Conservation (phyloP, 1,284 basidiomycete species). For the Serendipita sp. region DNA sequence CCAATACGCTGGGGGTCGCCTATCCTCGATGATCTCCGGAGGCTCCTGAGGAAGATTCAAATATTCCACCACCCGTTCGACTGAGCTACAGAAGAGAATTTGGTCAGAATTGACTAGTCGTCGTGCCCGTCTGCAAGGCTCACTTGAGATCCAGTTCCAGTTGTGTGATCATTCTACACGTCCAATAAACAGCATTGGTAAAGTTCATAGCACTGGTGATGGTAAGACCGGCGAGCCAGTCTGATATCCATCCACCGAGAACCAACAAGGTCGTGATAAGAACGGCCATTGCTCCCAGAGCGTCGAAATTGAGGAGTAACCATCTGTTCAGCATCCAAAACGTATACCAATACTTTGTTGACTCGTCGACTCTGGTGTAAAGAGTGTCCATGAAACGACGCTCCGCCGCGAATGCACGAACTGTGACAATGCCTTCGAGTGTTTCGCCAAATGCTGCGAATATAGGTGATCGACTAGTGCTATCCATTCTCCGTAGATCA, state of each 20-base stretch:
- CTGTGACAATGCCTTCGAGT: slow-evolving; percentile 34
- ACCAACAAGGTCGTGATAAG: slow-evolving; percentile 62
- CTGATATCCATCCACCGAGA: slow-evolving; percentile 48
- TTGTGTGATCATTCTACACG: slow-evolving; percentile 37
- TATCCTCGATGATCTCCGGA: slow-evolving; percentile 50
- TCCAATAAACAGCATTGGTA: slow-evolving; percentile 38
- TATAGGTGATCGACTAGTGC: slow-evolving; percentile 54
- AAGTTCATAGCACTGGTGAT: slow-evolving; percentile 66
- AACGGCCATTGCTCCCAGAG: slow-evolving; percentile 50
- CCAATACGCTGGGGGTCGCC: slow-evolving; percentile 72
- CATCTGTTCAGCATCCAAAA: slow-evolving; percentile 75
- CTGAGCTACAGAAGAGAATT: slow-evolving; percentile 16
- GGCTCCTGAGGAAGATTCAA: slow-evolving; percentile 78
- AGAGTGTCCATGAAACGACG: slow-evolving; percentile 61
- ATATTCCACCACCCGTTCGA: slow-evolving; percentile 83
- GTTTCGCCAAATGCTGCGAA: slow-evolving; percentile 70
- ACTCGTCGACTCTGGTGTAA: slow-evolving; percentile 38
- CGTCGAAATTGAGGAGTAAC: slow-evolving; percentile 63
- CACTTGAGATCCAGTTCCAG: slow-evolving; percentile 56
- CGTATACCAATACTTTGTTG: slow-evolving; percentile 18
- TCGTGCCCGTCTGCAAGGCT: slow-evolving; percentile 16
- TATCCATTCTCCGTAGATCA: slow-evolving; percentile 68
- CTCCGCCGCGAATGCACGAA: slow-evolving; percentile 80
- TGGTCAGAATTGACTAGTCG: no score
- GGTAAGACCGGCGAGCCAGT: slow-evolving; percentile 72